Evolutionary conservation across 148 eudicot genomes (phyloP), one percentile per base, ranked within the genome.

Genomic region (Simmondsia chinensis): DNA sequence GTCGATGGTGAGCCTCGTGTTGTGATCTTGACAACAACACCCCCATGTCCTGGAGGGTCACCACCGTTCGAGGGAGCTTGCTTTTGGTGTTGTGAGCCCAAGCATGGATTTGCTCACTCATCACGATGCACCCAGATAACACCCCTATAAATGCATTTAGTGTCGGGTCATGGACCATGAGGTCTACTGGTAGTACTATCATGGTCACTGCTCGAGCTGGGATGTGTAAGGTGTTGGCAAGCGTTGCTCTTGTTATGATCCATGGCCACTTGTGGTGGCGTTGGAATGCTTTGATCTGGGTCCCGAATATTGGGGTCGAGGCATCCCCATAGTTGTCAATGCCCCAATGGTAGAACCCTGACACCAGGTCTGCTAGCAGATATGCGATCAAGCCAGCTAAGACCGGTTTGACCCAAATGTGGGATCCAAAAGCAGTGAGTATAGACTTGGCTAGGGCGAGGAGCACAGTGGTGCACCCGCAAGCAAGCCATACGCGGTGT

Each of bases 331-430:
- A 85, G 39, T 85, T 85, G 54, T 91, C 99, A 1, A 91, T 79
- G 10, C 72, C 93, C 95, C 97, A 89, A 35, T 91, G 99, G 65
- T 82, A 91, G 19, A 91, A 60, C 15, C 95, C 99, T 0, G 99
- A 79, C 25, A 79, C 89, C 1, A 91, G 83, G 54, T 91, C 99
- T 0, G 99, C 80, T 21, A 86, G 33, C 9, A 85, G 16, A 64
- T 91, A 91, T 5, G 95, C 99, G 4, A 43, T 43, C 31, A 70
- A 4, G 8, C 75, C 73, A 0, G 99, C 80, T 10, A 75, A 32
- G 0, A 73, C 1, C 4, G 94, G 89, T 31, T 77, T 79, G 33
- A 59, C 57, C 80, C 77, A 82, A 2, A 26, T 48, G 32, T 82
- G 81, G 16, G 87, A 59, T 2, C 31, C 47, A 16, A 55, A 31